Evolutionary conservation across 1,139 yeast genomes (phyloP).

Genomic region (Meyerozyma guilliermondii): DNA sequence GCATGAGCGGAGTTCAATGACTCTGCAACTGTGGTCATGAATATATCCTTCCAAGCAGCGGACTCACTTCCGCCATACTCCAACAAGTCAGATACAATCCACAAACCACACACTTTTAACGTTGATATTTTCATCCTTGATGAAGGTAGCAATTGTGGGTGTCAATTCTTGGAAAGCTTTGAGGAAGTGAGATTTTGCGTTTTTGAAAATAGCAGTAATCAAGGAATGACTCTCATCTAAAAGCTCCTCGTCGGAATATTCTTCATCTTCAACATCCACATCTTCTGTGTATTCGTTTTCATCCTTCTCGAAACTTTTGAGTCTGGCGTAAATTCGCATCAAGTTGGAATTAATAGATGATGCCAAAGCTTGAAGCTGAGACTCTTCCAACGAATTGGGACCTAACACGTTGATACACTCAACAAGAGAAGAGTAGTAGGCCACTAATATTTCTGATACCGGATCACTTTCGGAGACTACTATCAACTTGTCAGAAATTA

Average conservation of each 20-base stretch:
- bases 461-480: constrained; percentile 74
- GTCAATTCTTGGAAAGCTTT: constrained; percentile 57
- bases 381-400: constrained; percentile 49
- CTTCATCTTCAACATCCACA: constrained; percentile 75
- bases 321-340: constrained; percentile 65
- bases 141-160: constrained; percentile 50
- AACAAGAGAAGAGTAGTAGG: constrained; percentile 69
- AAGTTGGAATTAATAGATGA: constrained; percentile 59
- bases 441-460: constrained; percentile 74
- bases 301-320: constrained; percentile 65
- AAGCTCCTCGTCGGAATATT: constrained; percentile 84
- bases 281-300: constrained; percentile 68
- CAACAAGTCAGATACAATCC: constrained; percentile 73
- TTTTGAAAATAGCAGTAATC: constrained; percentile 68
- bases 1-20: constrained; percentile 66
- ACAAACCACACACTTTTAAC: constrained; percentile 75
- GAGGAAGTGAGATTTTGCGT: constrained; percentile 53
- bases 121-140: constrained; percentile 62
- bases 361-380: constrained; percentile 56
- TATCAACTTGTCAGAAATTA: constrained; percentile 63
- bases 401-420: constrained; percentile 69
- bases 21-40: constrained; percentile 58
- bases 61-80: constrained; percentile 75
- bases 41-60: constrained; percentile 57
- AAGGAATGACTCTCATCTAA: constrained; percentile 82